A percentile compares a stretch with the other conserved stretches of the same genome.
Conservation (phyloP, 345 rosid species). For the Arabidopsis thaliana region DNA sequence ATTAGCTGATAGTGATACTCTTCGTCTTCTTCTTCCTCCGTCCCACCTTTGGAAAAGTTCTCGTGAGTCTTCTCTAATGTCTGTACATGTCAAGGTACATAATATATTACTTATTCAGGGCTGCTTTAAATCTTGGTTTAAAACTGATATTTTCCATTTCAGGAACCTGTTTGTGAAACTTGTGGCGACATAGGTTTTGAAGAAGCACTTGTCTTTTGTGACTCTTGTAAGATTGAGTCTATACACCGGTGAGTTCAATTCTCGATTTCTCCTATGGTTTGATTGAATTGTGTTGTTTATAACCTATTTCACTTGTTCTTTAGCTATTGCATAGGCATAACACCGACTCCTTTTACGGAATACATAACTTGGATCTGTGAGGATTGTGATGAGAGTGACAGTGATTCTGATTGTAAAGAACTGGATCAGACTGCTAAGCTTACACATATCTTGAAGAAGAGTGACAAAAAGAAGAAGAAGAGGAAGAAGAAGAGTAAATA, state of each 20-base stretch:
- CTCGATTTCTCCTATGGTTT: not conserved
- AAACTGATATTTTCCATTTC: not conserved
- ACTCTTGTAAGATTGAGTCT: slow-evolving; percentile 1
- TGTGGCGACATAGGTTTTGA: slow-evolving; percentile 12
- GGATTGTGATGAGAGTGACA: slow-evolving; percentile 51
- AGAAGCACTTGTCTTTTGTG: not conserved
- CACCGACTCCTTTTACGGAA: slow-evolving; percentile 57
- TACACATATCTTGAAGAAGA: not conserved
- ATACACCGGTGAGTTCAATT: slow-evolving; percentile 26
- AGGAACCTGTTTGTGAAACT: not conserved
- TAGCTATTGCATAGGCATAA: slow-evolving; percentile 61
- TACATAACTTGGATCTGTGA: slow-evolving; percentile 63
- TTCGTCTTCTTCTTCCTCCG: slow-evolving; percentile 11
- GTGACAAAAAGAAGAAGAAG: not conserved
- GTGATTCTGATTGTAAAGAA: slow-evolving; percentile 1
- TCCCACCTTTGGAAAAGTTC: slow-evolving; percentile 9
- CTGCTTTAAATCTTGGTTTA: not conserved
- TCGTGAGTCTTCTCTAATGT: slow-evolving; percentile 30
- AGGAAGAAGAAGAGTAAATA: not conserved
- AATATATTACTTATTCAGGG: not conserved
- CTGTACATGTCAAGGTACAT: slow-evolving; percentile 43
- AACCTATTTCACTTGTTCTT: not conserved
- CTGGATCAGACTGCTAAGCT: not conserved
- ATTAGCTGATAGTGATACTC: not conserved
- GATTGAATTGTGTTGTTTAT: not conserved